Base-by-base conservation (phyloP, 2,329 filamentous ascomycete genomes). In the Ascochyta pisi region DNA sequence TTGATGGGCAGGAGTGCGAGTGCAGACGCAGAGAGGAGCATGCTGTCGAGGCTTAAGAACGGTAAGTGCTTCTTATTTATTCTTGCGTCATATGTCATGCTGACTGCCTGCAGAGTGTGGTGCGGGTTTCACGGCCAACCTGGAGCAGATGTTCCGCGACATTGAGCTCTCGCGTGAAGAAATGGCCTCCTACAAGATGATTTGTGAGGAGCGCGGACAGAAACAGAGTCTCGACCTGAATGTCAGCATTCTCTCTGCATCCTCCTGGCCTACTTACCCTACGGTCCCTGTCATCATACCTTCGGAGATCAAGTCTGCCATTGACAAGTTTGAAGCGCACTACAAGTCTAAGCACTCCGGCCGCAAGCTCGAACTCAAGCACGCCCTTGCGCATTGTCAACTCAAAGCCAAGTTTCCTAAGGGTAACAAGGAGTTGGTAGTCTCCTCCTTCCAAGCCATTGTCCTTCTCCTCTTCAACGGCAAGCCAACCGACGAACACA, bases 81-180 rank as follows among this genome's bases (percentile, higher is more conserved):
- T 29, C 3, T 19, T 5, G 4, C 26, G 42, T 12, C 27, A 12
- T 13, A 16, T 16, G 37, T 26, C 24, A 19, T 59, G 43, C 65
- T 70, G 19, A 68, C 27, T 4, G 10, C 7, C 23, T 34, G 35
- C 56, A 78, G 95, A 99, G 79, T 99, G 95, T 71, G 95, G 95
- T 35, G 89, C 91, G 13, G 90, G 86, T 65, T 98, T 99, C 73
- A 99, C 95, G 0, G 93, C 96, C 72, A 99, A 99, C 69, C 82
- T 99, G 0, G 96, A 99, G 77, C 91, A 94, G 60, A 99, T 99
- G 95, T 99, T 99, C 81, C 96, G 96, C 75, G 95, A 99, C 70
- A 92, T 98, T 75, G 93, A 97, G 71, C 83, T 97, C 19, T 91
- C 91, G 12, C 89, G 90, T 58, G 95, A 98, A 67, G 94, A 98